These are phyloP conservation scores for Geranium incanum DNA, from an alignment of 441 rosid genomes.

Conservation along the genomic window DNA sequence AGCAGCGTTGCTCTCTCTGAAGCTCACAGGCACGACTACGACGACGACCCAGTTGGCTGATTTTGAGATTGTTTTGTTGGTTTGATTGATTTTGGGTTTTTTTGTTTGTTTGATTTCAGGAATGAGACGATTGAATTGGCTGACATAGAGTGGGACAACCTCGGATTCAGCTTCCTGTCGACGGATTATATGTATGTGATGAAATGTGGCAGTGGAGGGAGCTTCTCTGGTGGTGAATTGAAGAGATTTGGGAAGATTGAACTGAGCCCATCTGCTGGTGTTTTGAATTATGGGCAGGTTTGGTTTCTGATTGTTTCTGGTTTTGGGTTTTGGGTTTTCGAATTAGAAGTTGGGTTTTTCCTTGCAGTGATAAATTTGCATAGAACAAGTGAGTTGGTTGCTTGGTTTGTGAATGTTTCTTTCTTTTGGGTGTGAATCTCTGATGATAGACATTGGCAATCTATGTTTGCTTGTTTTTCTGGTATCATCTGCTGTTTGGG, in stretches of 20 bases:
- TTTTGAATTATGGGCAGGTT: conserved; percentile 93
- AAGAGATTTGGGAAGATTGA: conserved; percentile 82
- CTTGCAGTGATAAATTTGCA: no score
- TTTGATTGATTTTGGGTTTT: conserved; percentile 8
- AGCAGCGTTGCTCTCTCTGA: conserved; percentile 28
- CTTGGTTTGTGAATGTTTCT: no score
- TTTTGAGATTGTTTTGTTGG: no score
- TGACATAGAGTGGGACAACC: conserved; percentile 77
- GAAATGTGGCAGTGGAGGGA: conserved; percentile 54
- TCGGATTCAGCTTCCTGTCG: conserved; percentile 56
- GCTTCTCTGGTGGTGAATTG: conserved; percentile 54
- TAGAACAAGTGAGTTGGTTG: no score
- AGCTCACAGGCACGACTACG: background rate
- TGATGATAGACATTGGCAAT: no score
- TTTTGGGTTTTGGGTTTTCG: background rate
- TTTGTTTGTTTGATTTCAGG: conserved; percentile 20
- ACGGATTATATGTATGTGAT: conserved; percentile 81
- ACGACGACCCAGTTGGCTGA: background rate
- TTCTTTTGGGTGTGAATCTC: no score
- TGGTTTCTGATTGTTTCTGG: background rate
- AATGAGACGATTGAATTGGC: conserved; percentile 41
- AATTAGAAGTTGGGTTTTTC: no score
- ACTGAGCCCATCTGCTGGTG: conserved; percentile 77
- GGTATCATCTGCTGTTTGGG: no score
- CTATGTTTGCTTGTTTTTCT: no score